Percentiles rank a stretch among this genome's conserved stretches.
Evolutionary conservation across 208 protist species (phyloP).

Genomic region (Ichthyophonus hoferi): DNA sequence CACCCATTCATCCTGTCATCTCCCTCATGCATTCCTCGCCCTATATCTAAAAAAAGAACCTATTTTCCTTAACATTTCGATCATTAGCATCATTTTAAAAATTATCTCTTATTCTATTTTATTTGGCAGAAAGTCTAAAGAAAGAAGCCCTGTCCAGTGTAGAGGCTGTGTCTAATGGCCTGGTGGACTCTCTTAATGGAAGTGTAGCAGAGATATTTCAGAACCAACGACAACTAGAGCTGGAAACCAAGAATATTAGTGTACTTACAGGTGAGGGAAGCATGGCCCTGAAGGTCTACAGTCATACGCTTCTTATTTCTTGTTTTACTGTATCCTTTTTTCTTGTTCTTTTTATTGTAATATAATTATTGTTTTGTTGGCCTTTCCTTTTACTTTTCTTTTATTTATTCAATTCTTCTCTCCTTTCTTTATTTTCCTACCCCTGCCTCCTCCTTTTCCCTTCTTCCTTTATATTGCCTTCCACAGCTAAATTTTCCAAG

Average conservation of each 20-base stretch:
- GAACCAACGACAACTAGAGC: slow-evolving; percentile 25
- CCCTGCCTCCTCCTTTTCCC: background rate
- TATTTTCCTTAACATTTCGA: too few species aligned
- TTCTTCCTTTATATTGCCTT: too few species aligned
- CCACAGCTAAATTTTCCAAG: slow-evolving; percentile 4
- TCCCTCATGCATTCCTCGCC: too few species aligned
- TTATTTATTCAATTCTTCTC: background rate
- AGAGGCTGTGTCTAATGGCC: background rate
- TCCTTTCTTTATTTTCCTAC: background rate
- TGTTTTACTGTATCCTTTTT: too few species aligned
- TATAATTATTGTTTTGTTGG: background rate
- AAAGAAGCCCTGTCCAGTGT: background rate
- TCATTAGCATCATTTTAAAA: too few species aligned
- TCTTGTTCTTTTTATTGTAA: too few species aligned
- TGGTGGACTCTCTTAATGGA: background rate
- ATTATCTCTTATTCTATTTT: too few species aligned
- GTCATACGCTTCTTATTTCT: too few species aligned
- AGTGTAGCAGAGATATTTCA: slow-evolving; percentile 21
- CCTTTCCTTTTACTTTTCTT: background rate
- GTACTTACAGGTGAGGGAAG: slow-evolving; percentile 12
- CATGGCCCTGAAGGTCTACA: too few species aligned
- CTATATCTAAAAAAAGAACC: too few species aligned
- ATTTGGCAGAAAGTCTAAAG: background rate
- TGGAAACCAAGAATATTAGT: slow-evolving; percentile 1
- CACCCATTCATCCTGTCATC: too few species aligned